Base-by-base conservation (phyloP, 345 rosid genomes). In the Ailanthus altissimus region DNA sequence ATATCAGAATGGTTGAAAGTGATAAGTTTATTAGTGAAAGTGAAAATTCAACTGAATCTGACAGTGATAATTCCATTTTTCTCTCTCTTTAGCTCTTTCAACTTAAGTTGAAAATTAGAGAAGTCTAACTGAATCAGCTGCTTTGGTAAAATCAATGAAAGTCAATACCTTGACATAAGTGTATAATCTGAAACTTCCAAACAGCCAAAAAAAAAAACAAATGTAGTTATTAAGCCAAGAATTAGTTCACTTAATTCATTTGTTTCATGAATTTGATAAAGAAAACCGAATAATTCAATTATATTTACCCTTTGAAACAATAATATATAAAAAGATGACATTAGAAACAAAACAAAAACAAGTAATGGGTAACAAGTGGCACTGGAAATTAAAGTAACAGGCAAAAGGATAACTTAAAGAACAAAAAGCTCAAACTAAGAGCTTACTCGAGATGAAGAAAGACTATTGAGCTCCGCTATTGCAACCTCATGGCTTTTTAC, bases 401-500 rank as follows among this genome's bases (percentile, higher is more conserved):
- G 60, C 25, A 4, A n/a, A 56, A n/a, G 60, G 12, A 25, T n/a
- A 53, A 56, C 21, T 21, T 49, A 56, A 56, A 7, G 8, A 56
- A 0, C 20, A 20, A n/a, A 56, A n/a, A 56, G 60, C 8, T 56
- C 12, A n/a, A 25, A 12, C 23, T 67, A 18, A 67, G 38, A 43
- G 54, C 45, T 50, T 2, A 69, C 73, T 59, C 73, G 73, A 50
- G 73, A 69, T 50, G 73, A 28, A 8, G 59, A 10, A 28, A 50
- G 45, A 69, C 43, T 8, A 20, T 69, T 69, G 42, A 50, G 73
- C 73, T 69, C 73, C 16, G 60, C 73, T 26, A 69, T 51, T 36
- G 73, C 60, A 69, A 69, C 73, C 45, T 69, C 73, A 4, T 32
- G 73, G 28, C 45, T 51, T 50, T 51, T 69, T 8, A 46, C 73